Evolutionary conservation across 1,284 basidiomycete genomes (phyloP), one percentile per base, ranked within the genome.

Genomic region (Fomitiporia mediterranea): DNA sequence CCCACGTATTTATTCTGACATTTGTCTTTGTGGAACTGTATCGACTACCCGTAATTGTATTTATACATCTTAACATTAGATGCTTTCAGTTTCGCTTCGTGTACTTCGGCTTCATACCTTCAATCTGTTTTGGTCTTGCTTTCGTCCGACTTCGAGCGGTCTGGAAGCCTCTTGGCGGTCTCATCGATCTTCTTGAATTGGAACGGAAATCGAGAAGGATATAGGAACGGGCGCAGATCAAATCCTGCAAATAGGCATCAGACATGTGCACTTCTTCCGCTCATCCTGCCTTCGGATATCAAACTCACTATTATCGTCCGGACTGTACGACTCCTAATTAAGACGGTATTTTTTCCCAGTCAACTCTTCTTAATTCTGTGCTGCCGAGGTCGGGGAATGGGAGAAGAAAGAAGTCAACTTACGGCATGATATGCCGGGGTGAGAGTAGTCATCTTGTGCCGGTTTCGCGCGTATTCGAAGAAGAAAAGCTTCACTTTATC

Each of bases 391-490:
- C 55, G 43, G 35, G 48, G 17, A n/a, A n/a, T 51, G 44, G 59
- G 58, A 44, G 19, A 30, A 60, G n/a, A n/a, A n/a, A n/a, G n/a
- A 46, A 40, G 51, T 9, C 40, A 15, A 73, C 86, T 65, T 62
- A 87, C 94, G 62, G 97, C 95, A 70, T 99, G 97, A 64, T 99
- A 98, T 2, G 91, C 83, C 1, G 96, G 97, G 1, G 97, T 99
- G 60, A 99, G 69, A 0, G 95, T 99, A 7, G 97, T 99, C 96
- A 99, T 99, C 82, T 99, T 99, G 73, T 99, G 96, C 53, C 97
- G 75, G 70, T 99, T 99, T 57, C 95, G 80, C 0, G 96, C 96
- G 65, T 99, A 87, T 69, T 96, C 93, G 66, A 95, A 97, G 79
- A 94, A 99, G 78, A 99, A 99, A 56, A 87, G 75, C 70, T 99